Evolutionary conservation across 2,329 filamentous ascomycete species (phyloP), one percentile per base, ranked within the genome.

Genomic region (Fusarium sp.): DNA sequence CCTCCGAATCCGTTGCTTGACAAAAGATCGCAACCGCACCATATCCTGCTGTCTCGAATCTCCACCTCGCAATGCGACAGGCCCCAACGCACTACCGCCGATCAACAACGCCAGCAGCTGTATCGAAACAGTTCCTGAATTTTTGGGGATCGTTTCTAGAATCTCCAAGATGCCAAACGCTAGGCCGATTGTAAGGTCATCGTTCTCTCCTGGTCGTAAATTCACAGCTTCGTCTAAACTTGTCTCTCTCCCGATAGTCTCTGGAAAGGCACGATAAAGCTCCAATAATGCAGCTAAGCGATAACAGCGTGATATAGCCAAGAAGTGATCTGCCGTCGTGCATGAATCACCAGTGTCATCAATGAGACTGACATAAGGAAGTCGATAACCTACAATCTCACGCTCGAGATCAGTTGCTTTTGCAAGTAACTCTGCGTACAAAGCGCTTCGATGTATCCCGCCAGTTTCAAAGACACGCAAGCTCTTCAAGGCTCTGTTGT

Each of bases 31-130:
- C 29, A 60, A 23, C 7, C 39, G 41, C 7, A 35, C 9, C 9
- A 35, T n/a, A 2, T 44, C 39, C 9, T 37, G 24, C 10, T 52
- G 50, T 9, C 57, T 18, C 8, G 29, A 20, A 2, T n/a, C 18
- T 24, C 12, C 13, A 3, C 18, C 41, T 2, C 15, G 38, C 6
- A 26, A 18, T 5, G 15, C 16, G 2, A 54, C 16, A 1, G 35
- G 35, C 2, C 50, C 43, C 4, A 70, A 24, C 4, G 53, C 55
- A 24, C 66, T 58, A 8, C 68, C 62, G 1, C 54, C 57, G 9
- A 70, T 67, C 12, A 69, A 4, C 5, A 69, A 33, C 3, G 63
- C 39, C 2, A 69, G 28, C 7, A 44, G 43, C 10, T 70, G 68
- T 8, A 47, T 67, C n/a, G 62, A 35, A 6, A 55, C 60, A 3